phyloP scores from a whole-genome alignment of 306 rosid genomes.

The Medicago lupulina region DNA sequence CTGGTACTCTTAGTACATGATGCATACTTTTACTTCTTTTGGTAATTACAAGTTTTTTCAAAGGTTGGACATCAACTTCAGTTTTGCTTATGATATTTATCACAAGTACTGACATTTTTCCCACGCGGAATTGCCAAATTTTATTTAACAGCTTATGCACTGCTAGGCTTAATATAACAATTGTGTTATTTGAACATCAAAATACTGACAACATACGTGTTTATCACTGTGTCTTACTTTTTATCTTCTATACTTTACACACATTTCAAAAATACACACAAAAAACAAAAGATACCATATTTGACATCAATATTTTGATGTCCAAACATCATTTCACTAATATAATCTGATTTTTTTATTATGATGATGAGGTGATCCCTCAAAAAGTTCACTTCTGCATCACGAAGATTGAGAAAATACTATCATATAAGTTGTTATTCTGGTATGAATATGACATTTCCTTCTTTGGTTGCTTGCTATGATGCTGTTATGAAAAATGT shows the following conservation, averaged over 20 bases:
- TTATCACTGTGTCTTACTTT: too few species aligned
- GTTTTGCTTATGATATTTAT: slow-evolving; percentile 1
- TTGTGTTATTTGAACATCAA: too few species aligned
- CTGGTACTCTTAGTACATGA: not conserved
- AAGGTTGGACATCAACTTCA: not conserved
- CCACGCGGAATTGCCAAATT: slow-evolving; percentile 17
- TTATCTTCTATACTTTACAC: too few species aligned
- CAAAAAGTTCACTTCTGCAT: slow-evolving; percentile 21
- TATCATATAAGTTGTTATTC: not conserved
- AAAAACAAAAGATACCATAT: too few species aligned
- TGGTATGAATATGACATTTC: slow-evolving; percentile 5
- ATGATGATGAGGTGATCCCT: slow-evolving; percentile 22
- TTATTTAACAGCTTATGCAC: slow-evolving; percentile 17
- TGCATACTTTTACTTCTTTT: slow-evolving; percentile 9
- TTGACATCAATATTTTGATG: too few species aligned
- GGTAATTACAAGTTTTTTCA: not conserved
- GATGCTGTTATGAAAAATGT: slow-evolving; percentile 30
- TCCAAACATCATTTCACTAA: not conserved
- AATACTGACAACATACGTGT: too few species aligned
- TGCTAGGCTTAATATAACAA: not conserved
- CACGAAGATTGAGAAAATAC: not conserved
- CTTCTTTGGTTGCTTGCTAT: slow-evolving; percentile 28
- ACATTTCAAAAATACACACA: too few species aligned
- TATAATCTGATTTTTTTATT: slow-evolving; percentile 5
- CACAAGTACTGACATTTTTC: not conserved